Percentiles rank a stretch among this genome's conserved stretches.
These are phyloP conservation scores for Taphrina communis DNA, from an alignment of 1,139 yeast genomes.

Conservation along the genomic window DNA sequence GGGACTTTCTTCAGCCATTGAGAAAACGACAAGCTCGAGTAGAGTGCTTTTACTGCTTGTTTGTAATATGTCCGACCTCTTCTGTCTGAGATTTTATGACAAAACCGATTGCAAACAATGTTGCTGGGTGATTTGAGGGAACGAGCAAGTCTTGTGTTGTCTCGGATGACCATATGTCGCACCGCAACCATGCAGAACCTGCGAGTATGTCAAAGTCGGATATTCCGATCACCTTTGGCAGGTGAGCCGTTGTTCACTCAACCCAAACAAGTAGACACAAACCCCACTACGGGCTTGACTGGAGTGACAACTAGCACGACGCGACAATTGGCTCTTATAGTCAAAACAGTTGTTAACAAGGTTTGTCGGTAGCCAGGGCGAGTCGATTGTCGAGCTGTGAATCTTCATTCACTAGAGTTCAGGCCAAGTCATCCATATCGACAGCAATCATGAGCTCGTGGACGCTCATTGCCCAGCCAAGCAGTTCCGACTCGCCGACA, in stretches of 20 bases:
- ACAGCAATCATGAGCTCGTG: conserved; percentile 29
- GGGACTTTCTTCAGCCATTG: conserved; percentile 16
- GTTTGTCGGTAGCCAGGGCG: too few species aligned
- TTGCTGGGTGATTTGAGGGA: too few species aligned
- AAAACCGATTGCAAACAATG: too few species aligned
- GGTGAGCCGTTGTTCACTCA: not conserved
- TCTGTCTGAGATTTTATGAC: too few species aligned
- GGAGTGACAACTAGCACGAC: conserved; percentile 6
- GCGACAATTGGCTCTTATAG: not conserved
- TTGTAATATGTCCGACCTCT: too few species aligned
- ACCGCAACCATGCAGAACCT: not conserved
- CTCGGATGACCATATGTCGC: too few species aligned
- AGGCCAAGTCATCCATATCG: not conserved
- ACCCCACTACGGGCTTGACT: conserved; percentile 5
- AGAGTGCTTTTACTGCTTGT: too few species aligned
- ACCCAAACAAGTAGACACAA: conserved; percentile 1
- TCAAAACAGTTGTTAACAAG: not conserved
- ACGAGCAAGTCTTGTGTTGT: too few species aligned
- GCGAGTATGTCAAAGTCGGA: not conserved
- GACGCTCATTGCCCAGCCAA: conserved; percentile 38
- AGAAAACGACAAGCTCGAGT: too few species aligned
- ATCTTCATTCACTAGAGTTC: too few species aligned
- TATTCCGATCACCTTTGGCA: not conserved
- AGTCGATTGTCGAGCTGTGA: too few species aligned
- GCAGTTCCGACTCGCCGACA: conserved; percentile 61